These are phyloP conservation scores for Fraxinus angustifolia DNA, from an alignment of 305 asterid genomes.

Conservation along the genomic window DNA sequence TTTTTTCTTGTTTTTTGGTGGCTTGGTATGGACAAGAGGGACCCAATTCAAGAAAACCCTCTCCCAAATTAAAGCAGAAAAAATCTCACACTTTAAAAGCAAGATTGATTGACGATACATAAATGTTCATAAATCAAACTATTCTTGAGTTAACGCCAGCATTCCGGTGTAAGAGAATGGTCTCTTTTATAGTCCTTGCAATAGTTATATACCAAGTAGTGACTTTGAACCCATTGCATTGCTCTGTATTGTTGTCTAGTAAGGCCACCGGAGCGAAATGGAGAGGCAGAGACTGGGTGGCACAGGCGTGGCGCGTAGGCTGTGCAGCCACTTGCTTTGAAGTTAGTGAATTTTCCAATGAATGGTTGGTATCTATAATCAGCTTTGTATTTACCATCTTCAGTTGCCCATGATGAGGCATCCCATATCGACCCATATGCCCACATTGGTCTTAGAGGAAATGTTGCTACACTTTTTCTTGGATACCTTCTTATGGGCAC, in stretches of 20 bases:
- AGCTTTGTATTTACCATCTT: conserved; percentile 71
- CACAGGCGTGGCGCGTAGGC: conserved; percentile 66
- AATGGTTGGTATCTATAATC: conserved; percentile 81
- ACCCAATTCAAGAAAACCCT: not conserved
- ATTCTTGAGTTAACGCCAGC: conserved; percentile 38
- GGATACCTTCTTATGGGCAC: conserved; percentile 80
- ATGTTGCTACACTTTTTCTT: conserved; percentile 57
- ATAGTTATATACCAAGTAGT: conserved; percentile 60
- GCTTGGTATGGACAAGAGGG: not conserved
- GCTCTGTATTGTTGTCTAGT: conserved; percentile 48
- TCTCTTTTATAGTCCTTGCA: conserved; percentile 76
- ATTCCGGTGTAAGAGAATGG: conserved; percentile 80
- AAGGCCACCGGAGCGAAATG: conserved; percentile 57
- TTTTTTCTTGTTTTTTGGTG: not conserved
- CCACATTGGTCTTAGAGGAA: conserved; percentile 92
- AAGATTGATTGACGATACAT: not conserved
- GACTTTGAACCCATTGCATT: conserved; percentile 76
- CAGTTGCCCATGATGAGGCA: conserved; percentile 92
- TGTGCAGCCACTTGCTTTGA: conserved; percentile 74
- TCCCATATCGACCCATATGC: conserved; percentile 94
- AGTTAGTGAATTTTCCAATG: conserved; percentile 58
- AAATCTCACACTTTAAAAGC: not conserved
- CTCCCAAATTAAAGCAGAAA: not conserved
- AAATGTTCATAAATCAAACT: not conserved
- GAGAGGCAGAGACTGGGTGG: conserved; percentile 65